A percentile compares a stretch with the other conserved stretches of the same genome.
These are phyloP conservation scores for Suillus sp. DNA, from an alignment of 768 basidiomycete species.

Conservation along the genomic window DNA sequence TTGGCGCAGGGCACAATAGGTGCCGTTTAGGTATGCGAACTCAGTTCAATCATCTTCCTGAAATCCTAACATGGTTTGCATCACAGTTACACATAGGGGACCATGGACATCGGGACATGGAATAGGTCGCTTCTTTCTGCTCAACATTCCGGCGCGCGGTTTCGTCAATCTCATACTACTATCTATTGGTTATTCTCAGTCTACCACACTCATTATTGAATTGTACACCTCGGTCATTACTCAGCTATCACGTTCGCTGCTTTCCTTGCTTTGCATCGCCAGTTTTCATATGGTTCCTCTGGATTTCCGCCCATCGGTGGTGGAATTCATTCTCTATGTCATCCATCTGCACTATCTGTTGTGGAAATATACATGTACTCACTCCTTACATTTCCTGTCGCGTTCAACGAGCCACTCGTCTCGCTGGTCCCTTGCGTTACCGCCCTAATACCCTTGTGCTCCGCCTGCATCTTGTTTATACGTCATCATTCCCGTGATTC, in stretches of 20 bases:
- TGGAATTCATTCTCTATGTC: conserved; percentile 18
- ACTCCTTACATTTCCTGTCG: conserved; percentile 9
- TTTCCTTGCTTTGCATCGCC: conserved; percentile 9
- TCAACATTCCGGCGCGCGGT: no score
- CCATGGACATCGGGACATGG: background rate
- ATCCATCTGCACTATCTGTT: conserved; percentile 20
- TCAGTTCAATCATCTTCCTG: background rate
- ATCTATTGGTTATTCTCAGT: conserved; percentile 14
- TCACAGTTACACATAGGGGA: background rate
- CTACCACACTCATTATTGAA: conserved; percentile 6
- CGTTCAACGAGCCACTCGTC: background rate
- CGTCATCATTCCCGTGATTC: conserved; percentile 3
- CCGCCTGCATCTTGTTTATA: conserved; percentile 3
- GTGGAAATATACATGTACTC: conserved; percentile 38
- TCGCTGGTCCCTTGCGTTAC: background rate
- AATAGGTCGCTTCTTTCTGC: background rate
- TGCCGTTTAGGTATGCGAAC: conserved; percentile 14
- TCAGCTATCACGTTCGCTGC: conserved; percentile 15
- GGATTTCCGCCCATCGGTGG: conserved; percentile 17
- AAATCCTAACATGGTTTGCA: conserved; percentile 1
- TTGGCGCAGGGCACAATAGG: conserved; percentile 31
- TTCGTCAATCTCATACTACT: conserved; percentile 2
- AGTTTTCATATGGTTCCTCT: conserved; percentile 16
- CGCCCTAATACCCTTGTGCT: conserved; percentile 1
- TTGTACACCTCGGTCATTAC: conserved; percentile 6